Evolutionary conservation across 352 stramenopile genomes (phyloP), one percentile per base, ranked within the genome.

Genomic region (Phytopythium sindhum): DNA sequence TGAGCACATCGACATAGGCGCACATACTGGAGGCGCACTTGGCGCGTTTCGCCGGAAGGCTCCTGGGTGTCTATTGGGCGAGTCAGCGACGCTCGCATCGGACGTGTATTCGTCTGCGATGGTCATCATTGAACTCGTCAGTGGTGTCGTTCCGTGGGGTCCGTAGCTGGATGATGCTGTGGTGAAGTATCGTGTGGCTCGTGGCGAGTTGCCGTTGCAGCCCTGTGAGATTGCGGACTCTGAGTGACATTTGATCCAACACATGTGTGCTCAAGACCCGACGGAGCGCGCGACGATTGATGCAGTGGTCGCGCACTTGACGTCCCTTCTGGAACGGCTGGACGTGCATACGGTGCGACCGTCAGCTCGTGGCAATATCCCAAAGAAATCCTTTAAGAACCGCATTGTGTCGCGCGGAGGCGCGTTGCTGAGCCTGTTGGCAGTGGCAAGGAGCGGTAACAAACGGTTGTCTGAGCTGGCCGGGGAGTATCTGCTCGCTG

Each of bases 11-110:
- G 15, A 56, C 6, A 28, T 26, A 4, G 28, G 31, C 19, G 28
- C 31, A 3, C 28, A 48, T 28, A 55, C 17, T 51, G 39, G 53
- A 14, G 58, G 44, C 0, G 67, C 59, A 10, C 59, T 72, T 15
- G 70, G 70, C n/a, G 67, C 67, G 21, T 64, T 64, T 35, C 51
- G 67, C 15, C 74, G 70, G 70, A 77, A 74, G 15, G 66, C 70
- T 0, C 69, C 70, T 0, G 70, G 73, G 33, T 74, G 62, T 54
- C 57, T 77, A 17, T 5, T 47, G 24, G 63, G 29, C 11, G n/a
- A 59, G 23, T 28, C 51, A 2, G 51, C 51, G 21, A 41, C 51
- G 28, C 26, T 41, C 31, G 51, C 51, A 15, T 59, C 53, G 23
- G 53, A 59, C 21, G 53, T 59, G 33, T 59, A 42, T 15, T 59